These are phyloP conservation scores for Fusarium guadeloupense DNA, from an alignment of 2,329 filamentous ascomycete species.

Conservation along the genomic window DNA sequence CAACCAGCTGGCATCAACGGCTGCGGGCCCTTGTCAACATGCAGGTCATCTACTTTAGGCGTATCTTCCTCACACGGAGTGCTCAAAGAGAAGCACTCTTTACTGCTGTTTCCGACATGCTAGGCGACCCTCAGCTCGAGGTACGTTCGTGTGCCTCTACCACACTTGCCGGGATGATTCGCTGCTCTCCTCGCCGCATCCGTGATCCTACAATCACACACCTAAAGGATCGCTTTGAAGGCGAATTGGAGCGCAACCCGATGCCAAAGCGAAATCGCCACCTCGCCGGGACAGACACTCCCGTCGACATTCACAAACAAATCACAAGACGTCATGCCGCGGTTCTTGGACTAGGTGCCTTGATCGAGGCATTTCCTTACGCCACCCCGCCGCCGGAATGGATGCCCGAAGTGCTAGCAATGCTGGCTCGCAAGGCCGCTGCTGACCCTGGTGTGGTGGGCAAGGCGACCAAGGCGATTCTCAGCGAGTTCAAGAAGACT, in stretches of 20 bases:
- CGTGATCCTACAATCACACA: constrained; percentile 80
- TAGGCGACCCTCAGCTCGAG: constrained; percentile 90
- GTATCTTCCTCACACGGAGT: constrained; percentile 84
- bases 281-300: constrained; percentile 72
- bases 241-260: constrained; percentile 81
- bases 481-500: constrained; percentile 99
- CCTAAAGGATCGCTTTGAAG: constrained; percentile 82
- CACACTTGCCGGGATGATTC: constrained; percentile 96
- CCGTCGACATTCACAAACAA: constrained; percentile 76
- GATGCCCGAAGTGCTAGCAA: constrained; percentile 93
- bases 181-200: constrained; percentile 85
- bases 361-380: constrained; percentile 97
- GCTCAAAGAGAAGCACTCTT: constrained; percentile 83
- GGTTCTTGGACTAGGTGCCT: constrained; percentile 86
- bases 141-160: constrained; percentile 92
- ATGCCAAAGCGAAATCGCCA: constrained; percentile 78
- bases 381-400: constrained; percentile 89
- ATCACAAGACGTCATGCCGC: constrained; percentile 88
- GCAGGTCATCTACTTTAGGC: constrained; percentile 97
- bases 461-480: constrained; percentile 91
- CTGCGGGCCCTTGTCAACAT: constrained; percentile 96
- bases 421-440: constrained; percentile 83
- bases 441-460: constrained; percentile 92
- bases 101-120: constrained; percentile 93
- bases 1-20: constrained; percentile 93